A percentile compares a stretch with the other conserved stretches of the same genome.
Conservation (phyloP, 768 basidiomycete species). For the Leucocoprinus leucothites region DNA sequence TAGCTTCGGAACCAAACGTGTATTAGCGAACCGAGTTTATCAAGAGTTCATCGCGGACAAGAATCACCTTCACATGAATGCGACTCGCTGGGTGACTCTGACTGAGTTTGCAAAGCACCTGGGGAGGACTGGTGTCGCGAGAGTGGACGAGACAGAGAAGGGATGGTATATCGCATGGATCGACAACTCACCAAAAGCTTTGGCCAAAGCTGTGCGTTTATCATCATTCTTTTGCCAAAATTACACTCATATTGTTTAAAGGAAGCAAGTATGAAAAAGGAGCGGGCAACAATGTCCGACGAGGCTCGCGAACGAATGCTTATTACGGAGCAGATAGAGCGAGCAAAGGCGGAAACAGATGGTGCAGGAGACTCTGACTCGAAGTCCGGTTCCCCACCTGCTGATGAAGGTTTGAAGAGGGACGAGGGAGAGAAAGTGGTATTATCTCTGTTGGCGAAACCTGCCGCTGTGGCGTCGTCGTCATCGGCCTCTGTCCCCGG, state of each 20-base stretch:
- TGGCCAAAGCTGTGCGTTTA: constrained; percentile 75
- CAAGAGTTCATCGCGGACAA: constrained; percentile 98
- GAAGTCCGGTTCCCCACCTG: constrained; percentile 28
- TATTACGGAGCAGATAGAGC: constrained; percentile 91
- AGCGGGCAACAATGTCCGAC: constrained; percentile 86
- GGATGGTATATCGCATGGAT: constrained; percentile 98
- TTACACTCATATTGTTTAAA: constrained; percentile 24
- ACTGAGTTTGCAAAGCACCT: constrained; percentile 94
- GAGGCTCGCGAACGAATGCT: constrained; percentile 90
- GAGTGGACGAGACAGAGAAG: constrained; percentile 98
- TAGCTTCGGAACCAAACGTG: constrained; percentile 92
- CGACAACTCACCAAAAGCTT: constrained; percentile 91
- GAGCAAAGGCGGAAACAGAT: constrained; percentile 57
- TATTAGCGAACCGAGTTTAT: constrained; percentile 92
- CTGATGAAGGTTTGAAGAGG: constrained; percentile 63
- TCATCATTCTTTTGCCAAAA: neutral
- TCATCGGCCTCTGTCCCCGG: constrained; percentile 32
- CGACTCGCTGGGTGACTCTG: constrained; percentile 96
- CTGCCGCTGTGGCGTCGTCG: constrained; percentile 26
- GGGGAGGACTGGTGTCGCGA: constrained; percentile 79
- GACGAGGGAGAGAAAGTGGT: constrained; percentile 79
- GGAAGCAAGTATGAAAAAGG: constrained; percentile 89
- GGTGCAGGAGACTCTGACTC: constrained; percentile 22
- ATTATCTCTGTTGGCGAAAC: constrained; percentile 65
- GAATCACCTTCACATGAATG: constrained; percentile 94